A percentile compares a stretch with the other conserved stretches of the same genome.
phyloP scores from a whole-genome alignment of 2,329 filamentous ascomycete genomes.

The Xylariaceae sp. region DNA sequence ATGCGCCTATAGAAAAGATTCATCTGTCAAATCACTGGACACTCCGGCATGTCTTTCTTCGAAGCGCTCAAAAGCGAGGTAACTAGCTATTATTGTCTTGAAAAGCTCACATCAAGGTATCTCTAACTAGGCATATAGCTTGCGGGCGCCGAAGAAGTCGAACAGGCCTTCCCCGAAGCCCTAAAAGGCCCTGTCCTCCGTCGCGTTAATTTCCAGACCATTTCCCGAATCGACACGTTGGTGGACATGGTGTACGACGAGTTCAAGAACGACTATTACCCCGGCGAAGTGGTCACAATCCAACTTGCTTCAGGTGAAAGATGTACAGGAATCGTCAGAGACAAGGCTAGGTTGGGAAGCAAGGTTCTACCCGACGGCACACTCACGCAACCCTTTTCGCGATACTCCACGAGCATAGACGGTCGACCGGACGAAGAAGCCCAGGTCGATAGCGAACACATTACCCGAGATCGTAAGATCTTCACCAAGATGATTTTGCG shows the following conservation, averaged over 20 bases:
- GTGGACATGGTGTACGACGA: conserved; percentile 69
- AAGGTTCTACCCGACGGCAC: conserved; percentile 65
- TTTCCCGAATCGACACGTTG: conserved; percentile 82
- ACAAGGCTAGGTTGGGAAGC: conserved; percentile 76
- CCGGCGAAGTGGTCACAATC: conserved; percentile 79
- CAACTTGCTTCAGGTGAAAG: conserved; percentile 67
- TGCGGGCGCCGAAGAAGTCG: conserved; percentile 81
- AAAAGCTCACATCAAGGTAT: background rate
- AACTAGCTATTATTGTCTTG: conserved; percentile 35
- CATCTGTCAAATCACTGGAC: conserved; percentile 93
- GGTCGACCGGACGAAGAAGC: conserved; percentile 68
- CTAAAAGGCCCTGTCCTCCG: conserved; percentile 88
- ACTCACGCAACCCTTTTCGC: conserved; percentile 67
- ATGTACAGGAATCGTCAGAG: conserved; percentile 72
- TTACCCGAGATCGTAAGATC: conserved; percentile 81
- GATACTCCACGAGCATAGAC: conserved; percentile 77
- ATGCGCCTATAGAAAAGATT: conserved; percentile 66
- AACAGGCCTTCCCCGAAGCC: conserved; percentile 86
- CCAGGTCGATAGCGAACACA: conserved; percentile 75
- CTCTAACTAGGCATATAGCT: conserved; percentile 47
- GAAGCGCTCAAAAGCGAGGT: conserved; percentile 91
- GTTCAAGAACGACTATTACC: conserved; percentile 88
- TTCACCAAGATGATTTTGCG: conserved; percentile 94
- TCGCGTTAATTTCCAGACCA: conserved; percentile 86
- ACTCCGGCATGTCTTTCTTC: conserved; percentile 87